Evolutionary conservation across 2,329 filamentous ascomycete genomes (phyloP), one percentile per base, ranked within the genome.

Genomic region (Colletotrichum musae): DNA sequence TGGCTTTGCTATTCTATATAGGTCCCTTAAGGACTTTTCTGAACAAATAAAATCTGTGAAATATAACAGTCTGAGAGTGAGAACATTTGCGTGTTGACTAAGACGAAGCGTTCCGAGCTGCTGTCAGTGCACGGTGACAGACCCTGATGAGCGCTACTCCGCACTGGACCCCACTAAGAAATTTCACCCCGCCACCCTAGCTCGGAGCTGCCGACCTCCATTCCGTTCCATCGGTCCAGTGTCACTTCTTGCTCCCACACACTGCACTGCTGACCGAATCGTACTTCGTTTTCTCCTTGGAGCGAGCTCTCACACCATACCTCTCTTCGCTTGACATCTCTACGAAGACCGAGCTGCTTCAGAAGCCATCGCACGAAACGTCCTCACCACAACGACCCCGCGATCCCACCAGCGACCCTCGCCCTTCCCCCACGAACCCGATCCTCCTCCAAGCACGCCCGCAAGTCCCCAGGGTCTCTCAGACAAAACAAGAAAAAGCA

Each of bases 171-270:
- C 67, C 66, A 69, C 66, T 56, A 53, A 50, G 66, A 69, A 69
- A 69, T 69, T 69, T 69, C 56, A 66, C 66, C 66, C 66, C 66
- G 60, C 67, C 36, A 52, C 41, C 41, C 32, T 51, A 69, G 56
- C 62, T 60, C 28, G 18, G 45, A 65, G 63, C 56, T 66, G 16
- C 16, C 13, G 18, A 52, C 36, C 47, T 48, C 10, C 41, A 54
- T 28, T 36, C 4, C 52, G 12, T 18, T 18, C 21, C 6, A 18
- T 24, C 21, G 21, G 21, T 24, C 21, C 21, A 24, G 21, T 24
- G 21, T 41, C 10, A n/a, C 41, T 5, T 5, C 10, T n/a, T n/a
- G n/a, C 18, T 9, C 16, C 16, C n/a, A 10, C 15, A 47, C 16
- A 2, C 9, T 18, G 43, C 16, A 16, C 43, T 47, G 3, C 1